These are phyloP conservation scores for Boletus rufocinnamomeus DNA, from an alignment of 768 basidiomycete species.

Conservation along the genomic window DNA sequence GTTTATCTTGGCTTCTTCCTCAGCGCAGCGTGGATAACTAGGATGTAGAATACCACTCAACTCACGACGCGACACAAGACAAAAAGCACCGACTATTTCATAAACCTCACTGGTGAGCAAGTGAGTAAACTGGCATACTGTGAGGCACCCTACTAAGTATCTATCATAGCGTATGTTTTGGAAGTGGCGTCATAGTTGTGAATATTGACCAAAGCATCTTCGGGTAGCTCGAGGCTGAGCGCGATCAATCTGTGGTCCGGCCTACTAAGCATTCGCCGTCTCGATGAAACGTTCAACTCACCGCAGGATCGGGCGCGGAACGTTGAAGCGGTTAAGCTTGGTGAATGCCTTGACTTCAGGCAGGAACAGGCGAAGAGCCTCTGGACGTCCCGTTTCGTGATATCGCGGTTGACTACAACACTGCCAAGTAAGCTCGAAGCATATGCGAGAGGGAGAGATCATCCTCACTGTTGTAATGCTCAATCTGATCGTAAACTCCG, in stretches of 20 bases:
- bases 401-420: constrained; percentile 50
- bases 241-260: constrained; percentile 45
- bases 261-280: neutral
- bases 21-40: constrained; percentile 52
- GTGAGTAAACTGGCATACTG: neutral
- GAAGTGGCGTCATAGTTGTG: constrained; percentile 46
- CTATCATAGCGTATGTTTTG: constrained; percentile 43
- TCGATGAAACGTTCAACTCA: constrained; percentile 12
- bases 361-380: constrained; percentile 49
- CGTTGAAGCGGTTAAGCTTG: constrained; percentile 50
- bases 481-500: constrained; percentile 64
- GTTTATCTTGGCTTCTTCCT: constrained; percentile 51
- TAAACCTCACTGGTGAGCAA: constrained; percentile 50
- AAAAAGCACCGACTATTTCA: constrained; percentile 56
- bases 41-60: neutral
- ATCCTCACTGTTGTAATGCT: constrained; percentile 59
- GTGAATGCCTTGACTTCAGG: constrained; percentile 54
- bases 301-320: constrained; percentile 52
- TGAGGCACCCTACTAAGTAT: neutral
- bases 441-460: neutral
- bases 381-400: constrained; percentile 51
- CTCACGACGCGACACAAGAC: neutral
- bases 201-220: constrained; percentile 49
- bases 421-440: neutral
- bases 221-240: constrained; percentile 53